These are phyloP conservation scores for Fusarium sp. DNA, from an alignment of 2,329 filamentous ascomycete species.

Conservation along the genomic window DNA sequence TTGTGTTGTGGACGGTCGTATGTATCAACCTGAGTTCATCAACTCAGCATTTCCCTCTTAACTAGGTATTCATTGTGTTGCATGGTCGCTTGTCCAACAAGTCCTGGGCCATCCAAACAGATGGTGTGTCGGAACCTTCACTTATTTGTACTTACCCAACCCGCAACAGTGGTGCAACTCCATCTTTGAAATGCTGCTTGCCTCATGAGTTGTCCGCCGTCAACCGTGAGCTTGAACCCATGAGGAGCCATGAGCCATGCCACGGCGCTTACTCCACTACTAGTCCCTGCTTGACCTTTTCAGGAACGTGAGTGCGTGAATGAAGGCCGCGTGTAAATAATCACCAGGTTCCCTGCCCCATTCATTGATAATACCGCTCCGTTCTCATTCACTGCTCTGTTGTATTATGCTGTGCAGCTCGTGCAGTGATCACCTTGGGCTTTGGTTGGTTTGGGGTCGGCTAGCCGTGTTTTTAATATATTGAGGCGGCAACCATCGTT, in stretches of 20 bases:
- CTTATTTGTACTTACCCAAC: constrained; percentile 13
- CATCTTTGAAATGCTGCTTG: constrained; percentile 10
- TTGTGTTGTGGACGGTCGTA: constrained; percentile 2
- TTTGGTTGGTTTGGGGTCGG: constrained; percentile 18
- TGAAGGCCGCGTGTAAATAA: constrained; percentile 30
- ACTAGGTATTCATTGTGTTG: not conserved
- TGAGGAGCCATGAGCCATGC: constrained; percentile 29
- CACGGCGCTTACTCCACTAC: constrained; percentile 31
- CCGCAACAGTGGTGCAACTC: constrained; percentile 26
- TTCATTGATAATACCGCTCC: constrained; percentile 8
- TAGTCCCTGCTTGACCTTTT: constrained; percentile 39
- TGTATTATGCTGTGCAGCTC: constrained; percentile 10
- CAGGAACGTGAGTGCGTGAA: constrained; percentile 37
- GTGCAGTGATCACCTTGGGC: constrained; percentile 18
- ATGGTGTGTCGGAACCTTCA: constrained; percentile 21
- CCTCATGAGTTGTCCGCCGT: constrained; percentile 17
- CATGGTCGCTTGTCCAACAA: constrained; percentile 24
- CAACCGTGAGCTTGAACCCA: constrained; percentile 27
- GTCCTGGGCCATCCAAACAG: not conserved
- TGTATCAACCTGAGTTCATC: constrained; percentile 13
- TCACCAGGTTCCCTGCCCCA: constrained; percentile 16
- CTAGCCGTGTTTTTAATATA: constrained; percentile 28
- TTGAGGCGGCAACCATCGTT: constrained; percentile 29
- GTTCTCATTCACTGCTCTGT: not conserved
- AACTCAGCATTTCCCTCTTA: constrained; percentile 2